A percentile compares a stretch with the other conserved stretches of the same genome.
Evolutionary conservation across 2,329 filamentous ascomycete genomes (phyloP).

Genomic region (Exophiala phaeomuriformis): DNA sequence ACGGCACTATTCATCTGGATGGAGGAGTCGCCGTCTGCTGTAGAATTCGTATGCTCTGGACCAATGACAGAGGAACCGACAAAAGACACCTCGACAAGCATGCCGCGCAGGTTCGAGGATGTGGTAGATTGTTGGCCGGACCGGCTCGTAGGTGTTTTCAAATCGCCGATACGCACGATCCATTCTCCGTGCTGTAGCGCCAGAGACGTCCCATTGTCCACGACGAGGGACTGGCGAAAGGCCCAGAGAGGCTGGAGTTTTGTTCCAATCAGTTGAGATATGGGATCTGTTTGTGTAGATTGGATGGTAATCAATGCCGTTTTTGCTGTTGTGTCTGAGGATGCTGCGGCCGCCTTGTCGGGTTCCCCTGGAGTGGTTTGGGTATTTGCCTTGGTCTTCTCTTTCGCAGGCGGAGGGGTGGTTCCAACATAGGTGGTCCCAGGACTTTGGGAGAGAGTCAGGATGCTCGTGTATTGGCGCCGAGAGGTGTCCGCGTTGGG

Average conservation of each 20-base stretch:
- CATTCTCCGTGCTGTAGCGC: slow-evolving; percentile 16
- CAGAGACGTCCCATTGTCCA: slow-evolving; percentile 23
- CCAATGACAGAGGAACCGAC: not conserved
- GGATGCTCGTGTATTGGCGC: slow-evolving; percentile 21
- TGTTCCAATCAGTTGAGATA: slow-evolving; percentile 22
- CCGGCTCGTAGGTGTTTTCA: slow-evolving; percentile 14
- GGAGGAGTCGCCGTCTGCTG: not conserved
- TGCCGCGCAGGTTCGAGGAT: slow-evolving; percentile 15
- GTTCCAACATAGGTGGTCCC: slow-evolving; percentile 20
- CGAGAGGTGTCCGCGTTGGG: slow-evolving; percentile 18
- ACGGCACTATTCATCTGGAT: slow-evolving; percentile 1
- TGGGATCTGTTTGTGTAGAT: slow-evolving; percentile 15
- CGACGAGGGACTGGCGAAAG: slow-evolving; percentile 20
- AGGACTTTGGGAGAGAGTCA: slow-evolving; percentile 22
- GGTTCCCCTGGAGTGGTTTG: too few species aligned
- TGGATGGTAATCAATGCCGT: slow-evolving; percentile 22
- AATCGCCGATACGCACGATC: slow-evolving; percentile 24
- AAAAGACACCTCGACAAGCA: slow-evolving; percentile 20
- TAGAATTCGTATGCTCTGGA: not conserved
- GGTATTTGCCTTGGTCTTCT: not conserved
- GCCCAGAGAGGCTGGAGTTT: slow-evolving; percentile 27
- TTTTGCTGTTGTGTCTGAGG: not conserved
- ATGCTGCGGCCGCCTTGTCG: not conserved
- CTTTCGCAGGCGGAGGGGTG: slow-evolving; percentile 7
- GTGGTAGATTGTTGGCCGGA: slow-evolving; percentile 12